phyloP scores from a whole-genome alignment of 192 early-diverging fungal genomes.

The Neocallimastix lanati region DNA sequence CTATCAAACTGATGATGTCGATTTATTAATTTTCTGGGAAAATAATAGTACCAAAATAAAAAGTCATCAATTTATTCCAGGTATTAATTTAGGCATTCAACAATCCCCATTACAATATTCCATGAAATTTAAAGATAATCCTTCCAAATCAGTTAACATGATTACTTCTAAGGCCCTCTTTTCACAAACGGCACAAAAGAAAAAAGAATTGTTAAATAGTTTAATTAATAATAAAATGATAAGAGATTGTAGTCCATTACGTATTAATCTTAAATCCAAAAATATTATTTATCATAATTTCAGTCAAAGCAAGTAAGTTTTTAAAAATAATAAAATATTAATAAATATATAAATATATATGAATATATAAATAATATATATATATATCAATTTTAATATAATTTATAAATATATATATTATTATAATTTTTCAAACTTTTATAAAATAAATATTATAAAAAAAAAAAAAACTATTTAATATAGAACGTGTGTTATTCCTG shows the following conservation, averaged over 20 bases:
- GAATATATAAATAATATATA: no score
- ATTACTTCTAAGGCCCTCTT: slow-evolving; percentile 36
- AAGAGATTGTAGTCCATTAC: background rate
- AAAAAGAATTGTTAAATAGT: slow-evolving; percentile 35
- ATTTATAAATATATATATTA: no score
- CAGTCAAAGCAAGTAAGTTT: slow-evolving; percentile 45
- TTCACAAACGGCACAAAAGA: slow-evolving; percentile 48
- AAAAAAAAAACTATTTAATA: no score
- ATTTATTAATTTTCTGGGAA: slow-evolving; percentile 72
- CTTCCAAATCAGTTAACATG: slow-evolving; percentile 14
- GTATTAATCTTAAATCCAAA: background rate
- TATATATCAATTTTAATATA: no score
- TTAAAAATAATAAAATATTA: no score
- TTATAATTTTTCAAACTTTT: no score
- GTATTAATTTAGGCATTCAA: slow-evolving; percentile 71
- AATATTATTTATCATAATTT: background rate
- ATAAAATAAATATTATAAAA: no score
- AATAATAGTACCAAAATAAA: slow-evolving; percentile 20
- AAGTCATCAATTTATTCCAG: slow-evolving; percentile 85
- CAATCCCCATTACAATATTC: slow-evolving; percentile 43
- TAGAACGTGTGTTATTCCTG: slow-evolving; percentile 34
- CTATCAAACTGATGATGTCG: slow-evolving; percentile 73
- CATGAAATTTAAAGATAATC: slow-evolving; percentile 16
- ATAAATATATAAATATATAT: no score
- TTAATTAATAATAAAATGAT: slow-evolving; percentile 32